Evolutionary conservation across 2,329 filamentous ascomycete species (phyloP), one percentile per base, ranked within the genome.

Genomic region (Verticillium tricorpus): DNA sequence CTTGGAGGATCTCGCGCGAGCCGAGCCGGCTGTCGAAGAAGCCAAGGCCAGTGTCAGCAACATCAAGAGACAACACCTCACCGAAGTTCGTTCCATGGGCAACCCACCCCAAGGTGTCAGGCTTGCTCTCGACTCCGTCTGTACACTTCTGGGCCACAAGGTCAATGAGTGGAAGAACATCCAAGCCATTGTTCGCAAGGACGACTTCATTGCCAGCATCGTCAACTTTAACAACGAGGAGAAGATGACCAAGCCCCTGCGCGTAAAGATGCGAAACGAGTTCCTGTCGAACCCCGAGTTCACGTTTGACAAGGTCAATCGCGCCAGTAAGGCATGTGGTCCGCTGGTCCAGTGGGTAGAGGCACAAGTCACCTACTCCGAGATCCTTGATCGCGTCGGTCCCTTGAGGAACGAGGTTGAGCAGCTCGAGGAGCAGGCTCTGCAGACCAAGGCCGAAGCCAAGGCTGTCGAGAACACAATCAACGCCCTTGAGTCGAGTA

Each of bases 141-240:
- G 95, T 79, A 95, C 93, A 0, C 80, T 99, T 57, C 86, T 99
- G 60, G 94, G 94, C 15, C 92, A 98, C 78, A 95, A 90, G 75
- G 89, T 92, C 64, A 86, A 89, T 62, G 92, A 91, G 72, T 99
- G 95, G 95, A 97, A 93, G 80, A 88, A 87, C 14, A 92, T 98
- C 63, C 91, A 96, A 74, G 89, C 85, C 59, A 90, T 98, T 65
- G 88, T 99, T 63, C 91, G 94, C 69, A 87, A 88, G 62, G 95
- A 98, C 70, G 94, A 98, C 72, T 99, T 99, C 77, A 98, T 99
- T 76, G 91, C 93, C 57, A 97, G 92, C 77, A 99, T 99, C 70
- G 91, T 98, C 75, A 93, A 92, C 74, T 99, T 97, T 72, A 91
- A 97, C 80, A 99, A 97, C 71, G 93, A 95, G 76, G 89, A 83